These are phyloP conservation scores for Picea mariana DNA, from an alignment of 83 land plant genomes.

Conservation along the genomic window DNA sequence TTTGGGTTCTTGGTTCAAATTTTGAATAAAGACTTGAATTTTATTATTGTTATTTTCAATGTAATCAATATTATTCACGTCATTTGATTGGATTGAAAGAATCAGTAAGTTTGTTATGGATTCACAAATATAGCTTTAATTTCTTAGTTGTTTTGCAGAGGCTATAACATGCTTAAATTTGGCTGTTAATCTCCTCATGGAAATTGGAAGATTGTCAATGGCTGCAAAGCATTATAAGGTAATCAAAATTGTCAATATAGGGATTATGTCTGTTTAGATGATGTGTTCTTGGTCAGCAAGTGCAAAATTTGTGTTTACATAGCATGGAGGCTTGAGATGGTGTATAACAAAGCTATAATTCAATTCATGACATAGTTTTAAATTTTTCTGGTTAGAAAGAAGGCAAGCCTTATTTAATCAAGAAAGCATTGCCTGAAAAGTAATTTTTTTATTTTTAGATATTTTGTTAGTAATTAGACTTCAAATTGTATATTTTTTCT, in stretches of 20 bases:
- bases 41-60: background rate
- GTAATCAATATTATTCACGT: background rate
- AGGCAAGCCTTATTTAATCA: background rate
- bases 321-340: too few species aligned
- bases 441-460: background rate
- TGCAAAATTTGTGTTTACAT: too few species aligned
- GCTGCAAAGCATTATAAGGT: conserved; percentile 95
- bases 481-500: background rate
- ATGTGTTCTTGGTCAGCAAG: too few species aligned
- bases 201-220: conserved; percentile 87
- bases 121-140: background rate
- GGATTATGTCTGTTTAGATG: too few species aligned
- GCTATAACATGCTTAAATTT: conserved; percentile 37
- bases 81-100: background rate
- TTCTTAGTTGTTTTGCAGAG: conserved; percentile 8
- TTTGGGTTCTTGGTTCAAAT: too few species aligned
- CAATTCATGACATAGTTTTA: background rate
- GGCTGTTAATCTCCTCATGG: conserved; percentile 67
- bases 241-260: background rate
- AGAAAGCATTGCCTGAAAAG: background rate
- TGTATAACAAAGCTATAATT: too few species aligned
- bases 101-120: background rate
- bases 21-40: too few species aligned
- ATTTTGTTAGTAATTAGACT: background rate
- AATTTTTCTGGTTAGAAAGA: background rate